Base-by-base conservation (phyloP, 306 rosid species). In the Citrullus amarus region DNA sequence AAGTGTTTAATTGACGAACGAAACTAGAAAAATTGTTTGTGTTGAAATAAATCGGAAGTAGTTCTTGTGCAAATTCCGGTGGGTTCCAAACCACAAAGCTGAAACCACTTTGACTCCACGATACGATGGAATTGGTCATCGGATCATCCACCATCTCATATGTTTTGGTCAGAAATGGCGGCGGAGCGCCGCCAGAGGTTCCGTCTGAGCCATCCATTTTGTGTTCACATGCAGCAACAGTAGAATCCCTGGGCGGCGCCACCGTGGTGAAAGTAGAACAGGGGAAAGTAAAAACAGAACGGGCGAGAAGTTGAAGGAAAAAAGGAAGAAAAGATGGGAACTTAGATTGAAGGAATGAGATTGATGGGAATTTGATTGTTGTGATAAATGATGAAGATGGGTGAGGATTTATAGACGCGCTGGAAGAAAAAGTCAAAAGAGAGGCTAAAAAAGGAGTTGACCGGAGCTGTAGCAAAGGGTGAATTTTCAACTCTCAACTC, bases 11-110 rank as follows among this genome's bases (percentile, higher is more conserved):
- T 44, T 80, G 83, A 4, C 83, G 75, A 56, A 80, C 83, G 63
- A 80, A 80, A 50, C 83, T 80, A 18, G 81, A 79, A 74, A 79
- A 80, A 44, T 80, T 80, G 78, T 80, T 80, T 80, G 78, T 80
- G 82, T 55, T 80, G 79, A 80, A 80, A 62, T 73, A 80, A 15
- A 58, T 9, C 4, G 83, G 83, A 11, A 80, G 83, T 55, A 80
- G 39, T 16, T 74, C 79, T 51, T 11, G 30, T 15, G 83, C 74
- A n/a, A 80, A 74, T 18, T 80, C 83, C 77, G 75, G 79, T 51
- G 83, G 75, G 55, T 80, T 63, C 83, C 83, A 80, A 9, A 80
- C 83, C 46, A 80, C 60, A 13, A 80, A 80, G 67, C 83, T 80
- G 50, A 39, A 61, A 25, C 83, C 83, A 41, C 20, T 72, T 51